Base-by-base conservation (phyloP, 2,329 filamentous ascomycete species). In the Fusarium irregulare region DNA sequence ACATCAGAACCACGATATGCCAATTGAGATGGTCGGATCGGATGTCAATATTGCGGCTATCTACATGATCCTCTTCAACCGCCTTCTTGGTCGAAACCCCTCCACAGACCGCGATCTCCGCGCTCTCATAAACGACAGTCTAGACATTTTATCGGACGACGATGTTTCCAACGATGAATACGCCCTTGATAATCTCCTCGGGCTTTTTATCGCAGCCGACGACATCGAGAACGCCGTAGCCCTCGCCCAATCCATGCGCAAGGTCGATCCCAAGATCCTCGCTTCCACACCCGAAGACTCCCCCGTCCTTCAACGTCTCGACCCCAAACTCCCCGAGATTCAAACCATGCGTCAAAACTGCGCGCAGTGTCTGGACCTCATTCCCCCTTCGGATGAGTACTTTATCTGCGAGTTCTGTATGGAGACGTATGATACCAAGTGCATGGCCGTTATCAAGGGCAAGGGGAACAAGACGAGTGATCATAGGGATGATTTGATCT, bases 101-200 rank as follows among this genome's bases (percentile, higher is more conserved):
- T 77, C 78, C 7, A 76, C 81, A 0, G 68, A 73, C 3, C 56
- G 61, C 5, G 69, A 81, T 21, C 74, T 83, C 3, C 63, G 73
- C 3, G 73, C 63, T 2, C 75, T 83, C 23, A 76, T 83, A 16
- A 68, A 76, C 16, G 80, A 82, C 25, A 81, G 78, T 42, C 73
- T 83, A 14, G 76, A 76, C 3, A 79, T 82, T 7, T 65, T 83
- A 2, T 78, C 79, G 1, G 81, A 83, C 32, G 78, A 80, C 11
- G 81, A 83, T 60, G 80, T 79, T 4, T 75, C 78, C 18, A 83
- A 83, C 47, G 81, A 83, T 61, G 77, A 79, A 32, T 83, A 79
- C 34, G 81, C 80, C 7, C 74, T 83, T 3, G 80, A 82, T 57
- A 83, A 83, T 53, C 77, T 83, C 14, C 75, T 81, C 1, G 78